Evolutionary conservation across 129 eudicot genomes (phyloP), one percentile per base, ranked within the genome.

Genomic region (Flaveria brownii): DNA sequence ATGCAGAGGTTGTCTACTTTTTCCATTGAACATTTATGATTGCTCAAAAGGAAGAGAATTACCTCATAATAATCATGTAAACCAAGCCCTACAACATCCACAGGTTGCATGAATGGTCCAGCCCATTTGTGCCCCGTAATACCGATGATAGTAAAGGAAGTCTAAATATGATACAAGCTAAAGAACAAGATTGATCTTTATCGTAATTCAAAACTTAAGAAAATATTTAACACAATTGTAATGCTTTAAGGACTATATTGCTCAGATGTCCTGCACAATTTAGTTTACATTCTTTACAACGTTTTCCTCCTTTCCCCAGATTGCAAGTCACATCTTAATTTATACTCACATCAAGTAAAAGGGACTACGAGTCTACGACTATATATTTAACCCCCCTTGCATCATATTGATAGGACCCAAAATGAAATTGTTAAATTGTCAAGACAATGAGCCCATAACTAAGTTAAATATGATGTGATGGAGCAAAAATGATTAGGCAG

Each of bases 51-150:
- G 61, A 33, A 55, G 23, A 71, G n/a, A 33, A 13, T 68, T 78
- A 94, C 98, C 96, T 91, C 88, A 73, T 84, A 83, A 78, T 87
- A 94, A 76, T 94, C 97, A 72, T 82, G 84, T 80, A 94, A 83
- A 30, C 84, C 97, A 83, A 91, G 97, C 64, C 88, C 90, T 30
- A 83, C 91, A 43, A 86, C 96, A 55, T 88, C 96, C 83, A 94
- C 93, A 12, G 97, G 93, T 52, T 88, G 85, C 96, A 88, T 84
- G 75, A 94, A 94, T 17, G 98, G 98, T 39, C 86, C 87, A 1
- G 97, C 88, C 96, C 98, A 89, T 78, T 85, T 86, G 87, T 84
- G 92, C 75, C 69, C 71, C 63, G 84, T 80, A 46, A 43, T 13
- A 14, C 50, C 81, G 25, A 85, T 81, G 54, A 88, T 75, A 81